A percentile compares a stretch with the other conserved stretches of the same genome.
Conservation (phyloP, 768 basidiomycete genomes). For the Mrakia blollopis region DNA sequence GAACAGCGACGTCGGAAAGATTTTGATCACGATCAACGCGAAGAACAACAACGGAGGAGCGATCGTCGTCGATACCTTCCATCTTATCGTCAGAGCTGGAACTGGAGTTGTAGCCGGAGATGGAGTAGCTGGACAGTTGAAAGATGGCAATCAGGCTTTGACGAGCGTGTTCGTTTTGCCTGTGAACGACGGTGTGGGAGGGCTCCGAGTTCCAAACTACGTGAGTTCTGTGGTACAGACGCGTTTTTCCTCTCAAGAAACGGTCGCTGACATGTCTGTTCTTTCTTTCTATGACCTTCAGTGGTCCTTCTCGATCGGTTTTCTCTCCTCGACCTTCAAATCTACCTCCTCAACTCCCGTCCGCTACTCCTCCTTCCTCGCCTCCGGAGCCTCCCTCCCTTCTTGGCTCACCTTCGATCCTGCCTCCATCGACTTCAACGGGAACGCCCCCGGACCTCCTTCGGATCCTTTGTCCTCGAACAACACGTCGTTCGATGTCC, state of each 20-base stretch:
- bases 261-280: no score
- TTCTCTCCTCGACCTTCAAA: slow-evolving; percentile 61
- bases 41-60: background rate
- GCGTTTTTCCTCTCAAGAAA: background rate
- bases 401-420: slow-evolving; percentile 69
- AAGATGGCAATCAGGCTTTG: slow-evolving; percentile 11
- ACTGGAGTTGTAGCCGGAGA: slow-evolving; percentile 11
- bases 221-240: background rate
- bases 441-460: slow-evolving; percentile 56
- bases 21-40: background rate
- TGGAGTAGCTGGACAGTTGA: slow-evolving; percentile 16
- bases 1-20: background rate
- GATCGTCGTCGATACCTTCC: background rate
- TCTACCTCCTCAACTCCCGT: slow-evolving; percentile 46
- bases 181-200: background rate
- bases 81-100: background rate
- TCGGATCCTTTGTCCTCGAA: background rate
- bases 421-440: slow-evolving; percentile 67
- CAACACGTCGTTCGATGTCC: background rate
- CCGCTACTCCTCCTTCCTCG: slow-evolving; percentile 60
- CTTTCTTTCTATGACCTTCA: background rate
- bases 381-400: slow-evolving; percentile 66
- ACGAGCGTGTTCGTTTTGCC: slow-evolving; percentile 24
- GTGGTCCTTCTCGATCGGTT: slow-evolving; percentile 52
- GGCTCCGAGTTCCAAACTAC: slow-evolving; percentile 17